These are phyloP conservation scores for Geosiphon pyriformis DNA, from an alignment of 192 early-diverging fungal species.

Conservation along the genomic window DNA sequence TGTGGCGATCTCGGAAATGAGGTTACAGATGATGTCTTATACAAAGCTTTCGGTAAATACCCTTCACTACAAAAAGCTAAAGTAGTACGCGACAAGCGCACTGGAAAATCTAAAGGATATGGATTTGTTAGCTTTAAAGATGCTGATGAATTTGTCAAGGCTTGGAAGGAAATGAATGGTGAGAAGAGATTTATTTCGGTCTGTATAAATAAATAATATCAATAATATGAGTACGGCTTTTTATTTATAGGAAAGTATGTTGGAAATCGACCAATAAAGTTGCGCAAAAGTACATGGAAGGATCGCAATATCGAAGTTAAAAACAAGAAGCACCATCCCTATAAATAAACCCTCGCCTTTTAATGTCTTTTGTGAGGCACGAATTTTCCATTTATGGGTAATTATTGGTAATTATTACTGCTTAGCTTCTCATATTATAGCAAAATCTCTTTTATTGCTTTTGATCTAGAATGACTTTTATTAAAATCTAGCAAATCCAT, in stretches of 20 bases:
- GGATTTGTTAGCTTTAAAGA: conserved; percentile 93
- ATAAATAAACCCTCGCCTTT: no score
- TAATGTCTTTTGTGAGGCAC: no score
- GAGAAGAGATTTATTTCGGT: neutral
- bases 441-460: no score
- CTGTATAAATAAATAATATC: neutral
- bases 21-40: conserved; percentile 76
- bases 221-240: neutral
- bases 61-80: conserved; percentile 72
- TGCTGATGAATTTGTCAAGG: conserved; percentile 85
- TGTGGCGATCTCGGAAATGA: conserved; percentile 93
- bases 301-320: conserved; percentile 76
- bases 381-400: no score
- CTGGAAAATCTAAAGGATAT: conserved; percentile 84
- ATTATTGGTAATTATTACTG: no score
- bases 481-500: no score
- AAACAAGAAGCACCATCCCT: conserved; percentile 22
- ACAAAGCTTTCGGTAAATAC: conserved; percentile 82
- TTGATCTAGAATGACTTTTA: no score
- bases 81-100: conserved; percentile 81
- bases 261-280: conserved; percentile 89
- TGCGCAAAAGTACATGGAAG: conserved; percentile 90
- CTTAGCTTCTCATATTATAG: no score
- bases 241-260: conserved; percentile 81
- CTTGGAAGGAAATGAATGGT: conserved; percentile 96